These are phyloP conservation scores for Pelargonium fulgidum DNA, from an alignment of 441 rosid species.

Conservation along the genomic window DNA sequence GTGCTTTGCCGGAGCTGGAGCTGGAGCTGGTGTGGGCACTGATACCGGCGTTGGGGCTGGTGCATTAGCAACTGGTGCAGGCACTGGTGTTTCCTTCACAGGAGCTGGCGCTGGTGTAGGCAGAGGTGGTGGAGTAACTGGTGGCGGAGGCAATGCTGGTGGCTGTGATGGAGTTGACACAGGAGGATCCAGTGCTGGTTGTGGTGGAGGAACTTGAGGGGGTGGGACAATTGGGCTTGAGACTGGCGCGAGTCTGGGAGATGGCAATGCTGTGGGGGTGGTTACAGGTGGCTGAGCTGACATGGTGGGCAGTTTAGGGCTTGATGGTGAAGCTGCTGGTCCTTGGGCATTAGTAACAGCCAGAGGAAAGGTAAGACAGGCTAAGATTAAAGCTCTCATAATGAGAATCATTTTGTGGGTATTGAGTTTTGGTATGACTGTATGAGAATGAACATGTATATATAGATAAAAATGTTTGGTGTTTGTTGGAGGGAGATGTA, in stretches of 20 bases:
- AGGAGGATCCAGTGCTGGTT: conserved; percentile 39
- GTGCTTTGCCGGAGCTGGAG: conserved; percentile 71
- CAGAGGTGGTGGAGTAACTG: conserved; percentile 28
- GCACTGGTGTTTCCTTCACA: conserved; percentile 29
- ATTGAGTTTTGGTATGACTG: conserved; percentile 16
- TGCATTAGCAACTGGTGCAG: conserved; percentile 40
- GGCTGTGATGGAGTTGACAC: conserved; percentile 33
- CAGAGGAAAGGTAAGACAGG: conserved; percentile 35
- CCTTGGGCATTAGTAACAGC: conserved; percentile 48
- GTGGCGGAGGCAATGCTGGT: conserved; percentile 31
- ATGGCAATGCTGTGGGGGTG: conserved; percentile 39
- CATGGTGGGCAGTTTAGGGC: conserved; percentile 29
- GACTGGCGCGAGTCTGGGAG: conserved; percentile 59
- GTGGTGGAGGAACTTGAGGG: conserved; percentile 36
- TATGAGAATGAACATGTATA: conserved; percentile 22
- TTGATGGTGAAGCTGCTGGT: conserved; percentile 63
- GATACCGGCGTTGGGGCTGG: conserved; percentile 38
- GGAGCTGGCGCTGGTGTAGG: conserved; percentile 30
- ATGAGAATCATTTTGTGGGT: conserved; percentile 41
- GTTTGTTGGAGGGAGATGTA: conserved; percentile 44
- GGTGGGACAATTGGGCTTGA: conserved; percentile 35
- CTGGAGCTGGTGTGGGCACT: conserved; percentile 29
- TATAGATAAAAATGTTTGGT: conserved; percentile 36
- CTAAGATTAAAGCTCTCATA: conserved; percentile 32
- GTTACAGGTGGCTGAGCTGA: conserved; percentile 33